Percentiles rank a stretch among this genome's conserved stretches.
phyloP scores from a whole-genome alignment of 2,329 filamentous ascomycete genomes.

The Knoxdaviesia proteae region DNA sequence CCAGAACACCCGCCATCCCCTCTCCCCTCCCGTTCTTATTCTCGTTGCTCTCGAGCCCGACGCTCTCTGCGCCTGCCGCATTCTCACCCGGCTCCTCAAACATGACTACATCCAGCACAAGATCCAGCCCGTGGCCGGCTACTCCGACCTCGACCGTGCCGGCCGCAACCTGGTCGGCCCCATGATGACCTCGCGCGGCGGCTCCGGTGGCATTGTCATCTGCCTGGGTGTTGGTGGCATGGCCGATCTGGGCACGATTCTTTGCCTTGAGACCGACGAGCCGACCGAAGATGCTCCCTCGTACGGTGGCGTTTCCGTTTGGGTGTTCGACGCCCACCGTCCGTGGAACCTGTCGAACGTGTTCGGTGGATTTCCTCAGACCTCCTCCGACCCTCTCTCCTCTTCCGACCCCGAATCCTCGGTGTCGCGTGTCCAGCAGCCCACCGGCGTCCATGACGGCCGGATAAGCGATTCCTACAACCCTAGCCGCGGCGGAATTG shows the following conservation, averaged over 20 bases:
- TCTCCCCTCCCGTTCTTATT: constrained; percentile 75
- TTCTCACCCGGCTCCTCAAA: constrained; percentile 81
- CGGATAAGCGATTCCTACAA: constrained; percentile 52
- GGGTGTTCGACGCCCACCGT: constrained; percentile 77
- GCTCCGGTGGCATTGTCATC: constrained; percentile 71
- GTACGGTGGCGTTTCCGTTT: constrained; percentile 77
- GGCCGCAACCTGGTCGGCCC: constrained; percentile 62
- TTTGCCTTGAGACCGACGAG: constrained; percentile 42
- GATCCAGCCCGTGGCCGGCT: constrained; percentile 84
- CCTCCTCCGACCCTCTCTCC: neutral
- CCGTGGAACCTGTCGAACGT: constrained; percentile 93
- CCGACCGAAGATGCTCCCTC: constrained; percentile 42
- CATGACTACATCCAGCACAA: constrained; percentile 97
- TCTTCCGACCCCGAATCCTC: constrained; percentile 21
- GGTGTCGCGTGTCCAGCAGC: constrained; percentile 27
- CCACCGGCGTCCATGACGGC: constrained; percentile 50
- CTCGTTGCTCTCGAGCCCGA: constrained; percentile 89
- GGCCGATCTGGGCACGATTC: constrained; percentile 62
- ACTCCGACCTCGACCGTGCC: constrained; percentile 66
- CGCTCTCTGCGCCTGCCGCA: constrained; percentile 84
- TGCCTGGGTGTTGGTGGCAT: constrained; percentile 85
- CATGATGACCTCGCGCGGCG: constrained; percentile 71
- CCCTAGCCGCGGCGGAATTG: constrained; percentile 64
- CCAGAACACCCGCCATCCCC: constrained; percentile 66
- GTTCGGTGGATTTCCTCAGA: constrained; percentile 48